Evolutionary conservation across 345 rosid genomes (phyloP).

Genomic region (Fremontodendron californicum): DNA sequence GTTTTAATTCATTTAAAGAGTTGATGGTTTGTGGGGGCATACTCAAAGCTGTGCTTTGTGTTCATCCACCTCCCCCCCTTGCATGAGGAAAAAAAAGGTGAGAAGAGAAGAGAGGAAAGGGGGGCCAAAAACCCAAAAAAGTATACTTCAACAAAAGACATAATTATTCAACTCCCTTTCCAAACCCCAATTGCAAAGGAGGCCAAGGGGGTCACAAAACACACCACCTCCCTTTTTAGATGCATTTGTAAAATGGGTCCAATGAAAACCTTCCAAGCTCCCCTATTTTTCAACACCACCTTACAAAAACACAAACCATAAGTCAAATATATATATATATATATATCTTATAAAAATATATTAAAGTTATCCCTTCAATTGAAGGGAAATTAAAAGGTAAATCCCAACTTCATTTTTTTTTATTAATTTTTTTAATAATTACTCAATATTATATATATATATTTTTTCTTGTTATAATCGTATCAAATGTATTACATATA

Average conservation of each 20-base stretch:
- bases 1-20: slow-evolving; percentile 7
- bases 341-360: too few species aligned
- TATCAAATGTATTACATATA: too few species aligned
- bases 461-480: too few species aligned
- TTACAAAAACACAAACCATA: slow-evolving; percentile 12
- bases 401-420: too few species aligned
- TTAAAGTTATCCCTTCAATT: too few species aligned
- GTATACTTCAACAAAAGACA: slow-evolving; percentile 27
- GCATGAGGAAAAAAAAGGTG: slow-evolving; percentile 10
- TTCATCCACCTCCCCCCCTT: slow-evolving; percentile 24
- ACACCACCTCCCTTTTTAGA: slow-evolving; percentile 36
- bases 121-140: slow-evolving; percentile 17
- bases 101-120: slow-evolving; percentile 7
- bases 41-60: slow-evolving; percentile 21
- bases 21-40: slow-evolving; percentile 32
- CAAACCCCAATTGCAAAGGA: slow-evolving; percentile 20
- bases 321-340: slow-evolving; percentile 9
- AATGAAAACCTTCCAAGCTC: slow-evolving; percentile 8
- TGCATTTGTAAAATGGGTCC: slow-evolving; percentile 34
- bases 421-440: too few species aligned
- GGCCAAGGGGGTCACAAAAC: slow-evolving; percentile 24
- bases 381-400: too few species aligned
- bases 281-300: slow-evolving; percentile 28
- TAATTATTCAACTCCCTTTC: slow-evolving; percentile 32
- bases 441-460: too few species aligned